Base-by-base conservation (phyloP, 352 stramenopile genomes). In the Globisporangium alternatum region DNA sequence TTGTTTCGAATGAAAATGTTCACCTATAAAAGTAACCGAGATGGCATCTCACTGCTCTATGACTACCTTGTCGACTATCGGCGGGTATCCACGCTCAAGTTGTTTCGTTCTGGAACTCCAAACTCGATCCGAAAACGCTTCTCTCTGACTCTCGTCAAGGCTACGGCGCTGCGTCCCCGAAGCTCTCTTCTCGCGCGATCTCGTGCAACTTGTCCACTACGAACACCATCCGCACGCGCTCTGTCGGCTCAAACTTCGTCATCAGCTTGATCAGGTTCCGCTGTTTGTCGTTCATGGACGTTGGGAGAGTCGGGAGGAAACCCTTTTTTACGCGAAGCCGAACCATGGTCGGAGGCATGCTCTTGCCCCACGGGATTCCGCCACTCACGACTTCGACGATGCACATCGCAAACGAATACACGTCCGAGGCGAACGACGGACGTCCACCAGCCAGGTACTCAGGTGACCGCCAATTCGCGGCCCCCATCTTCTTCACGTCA, bases 351-450 rank as follows among this genome's bases (percentile, higher is more conserved):
- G 43, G 5, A 49, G 10, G 17, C 0, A 49, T 25, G 3, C 5
- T 49, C 43, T 25, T 25, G 2, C 19, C 44, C 44, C 44, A 49
- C 6, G n/a, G 44, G 19, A 49, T 12, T 3, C 28, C n/a, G 1
- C 44, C 44, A 49, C 44, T 28, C 5, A 30, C n/a, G 2, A 10
- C 44, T 2, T 58, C 52, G 31, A 58, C 33, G 33, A 64, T 56
- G 39, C 57, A 64, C 57, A 54, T 64, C 3, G 22, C 49, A 35
- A 65, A 65, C 47, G 59, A 56, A 48, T 57, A 65, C 31, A 65
- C 48, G 49, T 65, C 59, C 7, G 59, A 65, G 3, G 33, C 59
- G 22, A 22, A 57, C 1, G 47, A 59, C n/a, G 60, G 37, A 2
- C 55, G 22, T 3, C 17, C 56, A 35, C 37, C 37, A 9, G 2